A percentile compares a stretch with the other conserved stretches of the same genome.
Evolutionary conservation across 495 filamentous ascomycete species (phyloP).

Genomic region (Gamarada debralockiae): DNA sequence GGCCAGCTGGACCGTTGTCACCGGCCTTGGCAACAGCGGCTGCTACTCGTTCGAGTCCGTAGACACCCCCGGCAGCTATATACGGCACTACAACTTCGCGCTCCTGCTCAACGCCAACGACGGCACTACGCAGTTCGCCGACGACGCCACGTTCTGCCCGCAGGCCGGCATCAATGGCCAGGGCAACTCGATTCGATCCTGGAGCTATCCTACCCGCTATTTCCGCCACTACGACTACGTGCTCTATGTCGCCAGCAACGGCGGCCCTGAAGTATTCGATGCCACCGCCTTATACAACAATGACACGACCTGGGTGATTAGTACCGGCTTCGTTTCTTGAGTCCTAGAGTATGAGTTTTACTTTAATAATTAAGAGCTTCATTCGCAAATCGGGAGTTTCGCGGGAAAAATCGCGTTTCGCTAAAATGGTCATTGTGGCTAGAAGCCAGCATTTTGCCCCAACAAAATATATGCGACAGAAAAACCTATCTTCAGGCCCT

Average conservation of each 20-base stretch:
- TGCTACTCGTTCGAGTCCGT: constrained; percentile 52
- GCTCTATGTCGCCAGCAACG: constrained; percentile 44
- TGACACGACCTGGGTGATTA: constrained; percentile 44
- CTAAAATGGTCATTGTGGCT: too few relatives aligned
- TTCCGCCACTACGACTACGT: constrained; percentile 44
- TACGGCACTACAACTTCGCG: constrained; percentile 45
- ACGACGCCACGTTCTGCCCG: constrained; percentile 52
- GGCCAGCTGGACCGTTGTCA: constrained; percentile 48
- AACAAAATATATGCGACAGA: too few relatives aligned
- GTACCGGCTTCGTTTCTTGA: constrained; percentile 39
- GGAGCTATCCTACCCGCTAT: constrained; percentile 51
- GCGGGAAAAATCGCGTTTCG: too few relatives aligned
- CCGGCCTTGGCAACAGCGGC: constrained; percentile 44
- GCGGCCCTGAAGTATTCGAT: constrained; percentile 45
- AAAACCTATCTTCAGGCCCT: too few relatives aligned
- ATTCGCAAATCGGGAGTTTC: too few relatives aligned
- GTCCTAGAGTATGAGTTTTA: too few relatives aligned
- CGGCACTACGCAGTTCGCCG: constrained; percentile 42
- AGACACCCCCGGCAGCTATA: constrained; percentile 49
- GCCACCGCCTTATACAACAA: constrained; percentile 37
- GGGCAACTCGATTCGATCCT: constrained; percentile 43
- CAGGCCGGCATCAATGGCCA: constrained; percentile 39
- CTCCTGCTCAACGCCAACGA: constrained; percentile 42
- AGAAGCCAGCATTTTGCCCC: too few relatives aligned
- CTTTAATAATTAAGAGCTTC: too few relatives aligned